These are phyloP conservation scores for Aspergillus hiratsukae DNA, from an alignment of 2,329 filamentous ascomycete genomes.

Conservation along the genomic window DNA sequence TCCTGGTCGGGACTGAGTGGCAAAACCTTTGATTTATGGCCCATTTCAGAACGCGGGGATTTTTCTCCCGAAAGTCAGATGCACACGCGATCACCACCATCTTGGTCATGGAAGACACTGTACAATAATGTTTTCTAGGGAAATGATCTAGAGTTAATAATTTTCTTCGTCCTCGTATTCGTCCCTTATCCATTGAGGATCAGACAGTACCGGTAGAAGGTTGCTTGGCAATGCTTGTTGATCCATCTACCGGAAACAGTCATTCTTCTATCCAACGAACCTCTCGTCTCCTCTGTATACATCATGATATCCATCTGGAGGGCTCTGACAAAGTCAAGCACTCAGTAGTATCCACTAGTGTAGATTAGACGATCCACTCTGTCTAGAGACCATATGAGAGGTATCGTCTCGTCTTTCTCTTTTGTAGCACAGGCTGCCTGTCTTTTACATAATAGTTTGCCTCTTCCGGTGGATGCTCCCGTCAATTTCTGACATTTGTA, in stretches of 20 bases:
- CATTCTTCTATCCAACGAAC: not conserved
- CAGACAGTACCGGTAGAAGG: not conserved
- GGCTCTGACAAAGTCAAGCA: not conserved
- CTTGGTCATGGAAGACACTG: too few relatives aligned
- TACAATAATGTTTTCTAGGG: not conserved
- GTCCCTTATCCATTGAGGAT: not conserved
- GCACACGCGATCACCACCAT: too few relatives aligned
- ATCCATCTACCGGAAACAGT: not conserved
- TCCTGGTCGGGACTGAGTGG: not conserved
- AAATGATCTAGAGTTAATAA: not conserved
- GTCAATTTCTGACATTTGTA: not conserved
- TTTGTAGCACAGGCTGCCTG: not conserved
- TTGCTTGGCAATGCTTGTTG: not conserved
- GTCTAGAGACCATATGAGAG: not conserved
- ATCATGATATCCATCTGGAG: not conserved
- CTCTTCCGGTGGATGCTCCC: not conserved
- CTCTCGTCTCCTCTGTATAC: not conserved
- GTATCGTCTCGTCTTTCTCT: not conserved
- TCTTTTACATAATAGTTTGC: constrained; percentile 1
- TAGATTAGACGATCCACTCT: too few relatives aligned
- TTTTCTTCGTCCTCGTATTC: too few relatives aligned
- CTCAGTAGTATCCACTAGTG: not conserved
- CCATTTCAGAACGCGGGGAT: too few relatives aligned
- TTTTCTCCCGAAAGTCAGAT: too few relatives aligned
- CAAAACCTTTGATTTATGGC: too few relatives aligned